Conservation (phyloP, 176 grass and related monocot species). For the Typha latifolia region DNA sequence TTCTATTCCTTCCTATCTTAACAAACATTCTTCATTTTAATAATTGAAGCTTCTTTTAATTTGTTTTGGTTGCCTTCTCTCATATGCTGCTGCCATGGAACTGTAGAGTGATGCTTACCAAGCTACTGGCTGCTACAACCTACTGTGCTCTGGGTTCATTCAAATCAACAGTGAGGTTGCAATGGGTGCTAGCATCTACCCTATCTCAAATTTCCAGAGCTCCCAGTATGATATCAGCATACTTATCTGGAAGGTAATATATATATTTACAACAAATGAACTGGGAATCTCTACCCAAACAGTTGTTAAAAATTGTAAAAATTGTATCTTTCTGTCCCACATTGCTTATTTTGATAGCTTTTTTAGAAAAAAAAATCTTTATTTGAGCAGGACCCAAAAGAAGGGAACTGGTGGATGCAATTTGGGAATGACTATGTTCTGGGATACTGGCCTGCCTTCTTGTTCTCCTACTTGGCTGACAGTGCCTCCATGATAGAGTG, state of each 20-base stretch:
- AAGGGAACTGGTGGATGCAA: conserved; percentile 98
- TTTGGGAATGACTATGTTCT: conserved; percentile 76
- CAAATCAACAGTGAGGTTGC: conserved; percentile 86
- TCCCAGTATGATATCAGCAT: conserved; percentile 93
- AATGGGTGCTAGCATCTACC: conserved; percentile 79
- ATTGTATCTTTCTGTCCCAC: not conserved
- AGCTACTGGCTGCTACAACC: conserved; percentile 89
- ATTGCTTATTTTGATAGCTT: not conserved
- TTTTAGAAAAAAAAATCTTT: not conserved
- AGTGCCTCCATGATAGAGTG: conserved; percentile 88
- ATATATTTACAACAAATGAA: not conserved
- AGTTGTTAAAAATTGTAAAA: not conserved
- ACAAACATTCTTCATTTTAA: not conserved
- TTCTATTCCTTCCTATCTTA: not conserved
- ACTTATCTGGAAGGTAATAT: conserved; percentile 88
- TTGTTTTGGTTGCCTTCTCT: not conserved
- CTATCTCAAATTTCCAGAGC: conserved; percentile 59
- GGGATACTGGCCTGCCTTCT: conserved; percentile 90
- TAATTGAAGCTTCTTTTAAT: not conserved
- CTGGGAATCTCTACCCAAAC: not conserved
- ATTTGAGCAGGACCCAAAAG: conserved; percentile 67
- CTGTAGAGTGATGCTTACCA: conserved; percentile 83
- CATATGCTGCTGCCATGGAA: not conserved
- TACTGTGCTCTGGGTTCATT: conserved; percentile 82
- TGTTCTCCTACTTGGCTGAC: conserved; percentile 72